phyloP scores from a whole-genome alignment of 2,329 filamentous ascomycete genomes.

The Botrytis byssoidea region DNA sequence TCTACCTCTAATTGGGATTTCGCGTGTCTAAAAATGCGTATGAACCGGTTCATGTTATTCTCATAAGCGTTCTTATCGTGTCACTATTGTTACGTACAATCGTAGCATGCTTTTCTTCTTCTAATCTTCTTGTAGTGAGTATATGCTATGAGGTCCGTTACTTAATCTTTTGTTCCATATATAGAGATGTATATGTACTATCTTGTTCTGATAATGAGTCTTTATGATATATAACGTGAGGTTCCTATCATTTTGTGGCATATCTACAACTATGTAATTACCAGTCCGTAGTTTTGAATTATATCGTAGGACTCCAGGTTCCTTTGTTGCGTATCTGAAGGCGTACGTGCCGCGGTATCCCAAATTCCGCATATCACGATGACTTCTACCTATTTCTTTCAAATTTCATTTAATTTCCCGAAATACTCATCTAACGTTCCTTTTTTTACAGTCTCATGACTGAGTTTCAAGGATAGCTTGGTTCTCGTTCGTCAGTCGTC shows the following conservation, averaged over 20 bases:
- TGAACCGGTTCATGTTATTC: no score
- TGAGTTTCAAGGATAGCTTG: background rate
- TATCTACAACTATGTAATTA: background rate
- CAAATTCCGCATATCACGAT: background rate
- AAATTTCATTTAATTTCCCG: background rate
- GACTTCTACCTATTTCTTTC: background rate
- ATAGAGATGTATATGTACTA: no score
- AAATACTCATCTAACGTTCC: background rate
- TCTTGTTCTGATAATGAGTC: no score
- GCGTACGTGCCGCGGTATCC: background rate
- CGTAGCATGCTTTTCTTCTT: no score
- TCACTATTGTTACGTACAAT: no score
- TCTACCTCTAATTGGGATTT: no score
- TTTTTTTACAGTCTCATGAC: background rate
- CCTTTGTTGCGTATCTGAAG: background rate
- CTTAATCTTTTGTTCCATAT: background rate
- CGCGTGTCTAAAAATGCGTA: no score
- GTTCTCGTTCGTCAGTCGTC: background rate
- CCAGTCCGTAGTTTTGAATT: background rate
- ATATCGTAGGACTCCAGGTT: background rate
- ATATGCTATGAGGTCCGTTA: no score
- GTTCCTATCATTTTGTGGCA: background rate
- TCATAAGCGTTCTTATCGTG: no score
- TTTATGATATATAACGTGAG: background rate
- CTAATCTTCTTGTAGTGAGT: no score